Percentiles rank a stretch among this genome's conserved stretches.
phyloP scores from a whole-genome alignment of 2,329 filamentous ascomycete species.

The Claviceps sp. region DNA sequence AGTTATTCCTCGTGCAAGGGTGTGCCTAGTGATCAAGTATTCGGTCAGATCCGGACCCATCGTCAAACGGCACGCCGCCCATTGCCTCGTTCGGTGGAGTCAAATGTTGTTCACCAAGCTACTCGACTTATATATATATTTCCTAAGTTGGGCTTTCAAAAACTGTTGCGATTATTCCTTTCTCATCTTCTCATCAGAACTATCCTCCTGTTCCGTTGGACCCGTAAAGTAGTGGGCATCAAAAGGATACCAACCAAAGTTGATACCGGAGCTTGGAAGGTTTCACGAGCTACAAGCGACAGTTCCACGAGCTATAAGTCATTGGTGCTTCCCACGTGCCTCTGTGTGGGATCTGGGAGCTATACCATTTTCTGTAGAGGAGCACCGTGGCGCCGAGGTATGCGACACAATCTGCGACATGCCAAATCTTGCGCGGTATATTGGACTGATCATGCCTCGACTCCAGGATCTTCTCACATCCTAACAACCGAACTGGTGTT shows the following conservation, averaged over 20 bases:
- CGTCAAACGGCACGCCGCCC: background rate
- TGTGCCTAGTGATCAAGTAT: background rate
- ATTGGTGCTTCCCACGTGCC: conserved; percentile 3
- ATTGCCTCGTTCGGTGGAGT: background rate
- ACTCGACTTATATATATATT: background rate
- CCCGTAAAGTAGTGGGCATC: background rate
- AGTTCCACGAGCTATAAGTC: background rate
- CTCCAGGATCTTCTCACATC: conserved; percentile 3
- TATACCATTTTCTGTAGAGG: conserved; percentile 4
- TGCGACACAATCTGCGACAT: background rate
- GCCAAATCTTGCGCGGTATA: background rate
- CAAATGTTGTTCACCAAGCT: background rate
- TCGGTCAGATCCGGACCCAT: background rate
- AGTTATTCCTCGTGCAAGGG: conserved; percentile 1
- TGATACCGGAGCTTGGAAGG: conserved; percentile 4
- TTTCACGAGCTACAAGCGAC: background rate
- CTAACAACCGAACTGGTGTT: conserved; percentile 3
- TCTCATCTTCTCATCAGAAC: background rate
- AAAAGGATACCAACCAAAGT: background rate
- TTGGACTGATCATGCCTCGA: conserved; percentile 1
- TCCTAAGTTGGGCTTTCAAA: background rate
- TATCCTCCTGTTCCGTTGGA: background rate
- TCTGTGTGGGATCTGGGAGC: background rate
- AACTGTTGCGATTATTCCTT: background rate
- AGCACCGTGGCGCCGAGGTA: conserved; percentile 8